Conservation (phyloP, 1,284 basidiomycete species). For the Vanrija sp. region DNA sequence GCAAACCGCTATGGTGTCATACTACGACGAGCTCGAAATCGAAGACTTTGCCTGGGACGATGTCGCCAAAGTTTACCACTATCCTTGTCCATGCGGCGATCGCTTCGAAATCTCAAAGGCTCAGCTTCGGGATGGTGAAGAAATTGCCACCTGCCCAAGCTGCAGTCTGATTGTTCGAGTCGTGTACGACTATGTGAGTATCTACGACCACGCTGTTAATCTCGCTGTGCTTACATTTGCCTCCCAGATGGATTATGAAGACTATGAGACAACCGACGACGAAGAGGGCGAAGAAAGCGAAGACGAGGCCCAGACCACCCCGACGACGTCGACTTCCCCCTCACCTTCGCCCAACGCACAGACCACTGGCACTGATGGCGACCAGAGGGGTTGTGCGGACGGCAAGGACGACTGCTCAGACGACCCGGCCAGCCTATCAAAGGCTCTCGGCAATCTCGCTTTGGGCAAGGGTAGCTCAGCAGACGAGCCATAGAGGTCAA, state of each 20-base stretch:
- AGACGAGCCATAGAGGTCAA: not conserved
- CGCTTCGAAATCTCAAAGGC: conserved; percentile 90
- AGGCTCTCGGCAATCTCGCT: too few species aligned
- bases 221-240: not conserved
- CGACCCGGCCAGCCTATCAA: too few species aligned
- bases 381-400: not conserved
- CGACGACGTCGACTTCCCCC: not conserved
- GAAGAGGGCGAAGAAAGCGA: conserved; percentile 26
- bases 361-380: not conserved
- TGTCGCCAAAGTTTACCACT: conserved; percentile 78
- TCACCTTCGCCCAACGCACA: not conserved
- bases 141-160: conserved; percentile 95
- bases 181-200: conserved; percentile 87
- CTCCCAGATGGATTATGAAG: conserved; percentile 49
- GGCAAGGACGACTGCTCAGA: not conserved
- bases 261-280: conserved; percentile 47
- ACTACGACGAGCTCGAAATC: conserved; percentile 66
- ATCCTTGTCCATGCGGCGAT: conserved; percentile 97
- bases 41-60: conserved; percentile 94
- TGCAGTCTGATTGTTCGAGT: conserved; percentile 92
- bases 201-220: not conserved
- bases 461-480: not conserved
- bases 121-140: conserved; percentile 86
- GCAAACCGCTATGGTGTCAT: conserved; percentile 34
- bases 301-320: conserved; percentile 6